Percentiles rank a stretch among this genome's conserved stretches.
phyloP scores from a whole-genome alignment of 768 basidiomycete species.

The Lactarius hatsudake region DNA sequence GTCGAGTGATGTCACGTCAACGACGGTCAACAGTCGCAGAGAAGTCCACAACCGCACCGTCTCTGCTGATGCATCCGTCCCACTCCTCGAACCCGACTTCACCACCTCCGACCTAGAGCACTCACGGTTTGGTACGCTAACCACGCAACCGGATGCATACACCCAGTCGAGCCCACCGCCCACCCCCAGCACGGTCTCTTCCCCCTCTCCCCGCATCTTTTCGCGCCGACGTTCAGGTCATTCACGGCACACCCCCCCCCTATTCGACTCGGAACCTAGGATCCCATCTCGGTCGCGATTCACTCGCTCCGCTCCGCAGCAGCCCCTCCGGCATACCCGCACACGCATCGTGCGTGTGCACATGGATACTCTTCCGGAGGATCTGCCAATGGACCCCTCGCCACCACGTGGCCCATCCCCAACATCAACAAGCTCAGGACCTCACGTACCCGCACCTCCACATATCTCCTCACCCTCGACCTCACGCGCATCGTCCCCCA shows the following conservation, averaged over 20 bases:
- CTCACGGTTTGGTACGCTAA: background rate
- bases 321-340: slow-evolving; percentile 21
- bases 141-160: background rate
- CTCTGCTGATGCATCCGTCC: slow-evolving; percentile 25
- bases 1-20: background rate
- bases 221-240: slow-evolving; percentile 15
- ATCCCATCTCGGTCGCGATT: slow-evolving; percentile 7
- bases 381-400: background rate
- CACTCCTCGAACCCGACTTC: slow-evolving; percentile 22
- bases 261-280: slow-evolving; percentile 13
- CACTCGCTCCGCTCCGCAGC: slow-evolving; percentile 8
- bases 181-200: background rate
- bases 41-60: slow-evolving; percentile 17
- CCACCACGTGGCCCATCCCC: slow-evolving; percentile 12
- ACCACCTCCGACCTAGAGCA: background rate
- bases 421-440: background rate
- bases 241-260: slow-evolving; percentile 4
- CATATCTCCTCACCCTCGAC: background rate
- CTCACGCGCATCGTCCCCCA: background rate
- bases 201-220: slow-evolving; percentile 7
- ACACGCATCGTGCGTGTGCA: slow-evolving; percentile 21
- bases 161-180: background rate
- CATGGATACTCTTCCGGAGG: slow-evolving; percentile 27
- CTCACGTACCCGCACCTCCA: background rate
- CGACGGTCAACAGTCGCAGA: slow-evolving; percentile 9